Base-by-base conservation (phyloP, 495 filamentous ascomycete species). In the Mycothermus thermophilus region DNA sequence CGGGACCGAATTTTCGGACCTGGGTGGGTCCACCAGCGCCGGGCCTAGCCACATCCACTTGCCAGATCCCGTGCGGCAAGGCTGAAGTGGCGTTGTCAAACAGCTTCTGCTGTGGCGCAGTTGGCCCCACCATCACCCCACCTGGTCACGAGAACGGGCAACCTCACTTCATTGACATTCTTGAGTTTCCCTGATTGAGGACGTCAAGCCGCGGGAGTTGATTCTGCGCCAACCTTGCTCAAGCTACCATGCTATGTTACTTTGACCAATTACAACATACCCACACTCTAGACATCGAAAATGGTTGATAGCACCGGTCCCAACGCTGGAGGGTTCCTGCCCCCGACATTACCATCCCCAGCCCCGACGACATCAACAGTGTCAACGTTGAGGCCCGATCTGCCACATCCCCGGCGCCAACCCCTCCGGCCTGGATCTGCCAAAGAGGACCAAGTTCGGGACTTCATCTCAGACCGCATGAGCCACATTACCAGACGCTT, bases 361-460 rank as follows among this genome's bases (percentile, higher is more conserved):
- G 61, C 75, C 1, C 63, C 65, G 6, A 71, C 69, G 20, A 57
- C 59, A 3, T 49, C 69, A 15, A 66, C 69, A n/a, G 58, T 46
- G 3, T 21, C 52, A 21, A 47, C 41, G 6, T 54, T 54, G 0
- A 46, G 52, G 4, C 56, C 66, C 0, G 41, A 47, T 3, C 65
- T 88, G 4, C 82, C 82, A 1, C 68, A 67, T 31, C 75, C 77
- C 3, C 74, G 83, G 36, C 52, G 61, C 15, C 65, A 67, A 13
- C 75, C 83, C 0, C 59, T 92, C 5, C 67, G 64, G 19, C 58
- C 80, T 0, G 86, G 86, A 1, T 80, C 80, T 0, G 52, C 59
- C 6, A 90, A 87, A 51, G 86, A 94, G 54, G 75, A 74, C 36
- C 63, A 68, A n/a, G 71, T 83, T 28, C 73, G 86, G 39, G 62